Base-by-base conservation (phyloP, 2,329 filamentous ascomycete species). In the Aureobasidium uvarum region DNA sequence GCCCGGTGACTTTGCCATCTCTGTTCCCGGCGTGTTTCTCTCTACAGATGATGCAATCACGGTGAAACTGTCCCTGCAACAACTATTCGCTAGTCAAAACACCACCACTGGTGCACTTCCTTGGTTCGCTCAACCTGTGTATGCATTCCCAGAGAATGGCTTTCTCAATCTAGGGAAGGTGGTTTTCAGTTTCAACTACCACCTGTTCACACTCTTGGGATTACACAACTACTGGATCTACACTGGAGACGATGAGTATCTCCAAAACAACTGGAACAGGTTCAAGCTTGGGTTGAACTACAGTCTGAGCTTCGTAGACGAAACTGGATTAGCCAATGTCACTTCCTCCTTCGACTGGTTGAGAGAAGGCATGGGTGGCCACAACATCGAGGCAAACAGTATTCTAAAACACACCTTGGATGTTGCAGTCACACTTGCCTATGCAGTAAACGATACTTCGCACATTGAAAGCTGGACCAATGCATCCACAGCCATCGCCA, bases 1-100 rank as follows among this genome's bases (percentile, higher is more conserved):
- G 84, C 81, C 85, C 13, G 85, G 85, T 1, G 86, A 88, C 70
- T 84, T 87, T 77, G 80, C 80, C 5, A 83, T 86, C 67, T 81
- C 84, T 5, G 77, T 84, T 0, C 83, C 84, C 2, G 80, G 77
- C 38, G 79, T 85, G 14, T 80, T 83, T 11, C 80, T 85, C 2
- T 83, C 81, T 8, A 86, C 83, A 0, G 80, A 81, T 33, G 83
- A 76, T 51, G 73, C 64, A 2, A 46, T 55, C 5, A 67, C 67
- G 36, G 58, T 68, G 2, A 52, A 51, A 23, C 50, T 67, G 43
- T 69, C 72, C 5, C 66, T 74, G 11, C 69, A 74, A 55, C 72
- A 70, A 11, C 69, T 74, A 5, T 74, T 72, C 62, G 66, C 65
- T 2, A 58, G 69, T 1, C 73, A 74, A 54, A 72, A 72, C 36